Evolutionary conservation across 1,139 yeast genomes (phyloP).

Genomic region (Hansenula anomala): DNA sequence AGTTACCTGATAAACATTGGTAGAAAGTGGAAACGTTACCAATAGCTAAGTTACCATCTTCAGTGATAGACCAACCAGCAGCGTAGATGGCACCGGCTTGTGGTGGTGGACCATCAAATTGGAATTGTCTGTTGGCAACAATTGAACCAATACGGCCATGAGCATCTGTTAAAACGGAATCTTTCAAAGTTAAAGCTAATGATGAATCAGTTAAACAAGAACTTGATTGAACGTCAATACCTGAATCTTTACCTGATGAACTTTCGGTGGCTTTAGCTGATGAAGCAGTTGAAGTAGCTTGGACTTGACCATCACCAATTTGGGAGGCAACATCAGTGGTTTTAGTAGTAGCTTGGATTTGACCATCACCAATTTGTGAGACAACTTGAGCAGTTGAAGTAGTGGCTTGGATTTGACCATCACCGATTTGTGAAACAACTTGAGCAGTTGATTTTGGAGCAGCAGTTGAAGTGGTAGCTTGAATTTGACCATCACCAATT

Average conservation of each 20-base stretch:
- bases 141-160: constrained; percentile 74
- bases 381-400: constrained; percentile 23
- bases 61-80: constrained; percentile 73
- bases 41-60: constrained; percentile 64
- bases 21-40: constrained; percentile 63
- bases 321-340: constrained; percentile 12
- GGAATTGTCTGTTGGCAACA: constrained; percentile 85
- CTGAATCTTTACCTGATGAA: constrained; percentile 23
- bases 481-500: constrained; percentile 28
- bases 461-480: constrained; percentile 13
- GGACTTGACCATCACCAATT: constrained; percentile 16
- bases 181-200: constrained; percentile 50
- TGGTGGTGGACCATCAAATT: constrained; percentile 88
- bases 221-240: constrained; percentile 27
- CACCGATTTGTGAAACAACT: constrained; percentile 27
- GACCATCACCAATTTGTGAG: constrained; percentile 15
- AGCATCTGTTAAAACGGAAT: constrained; percentile 52
- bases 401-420: constrained; percentile 24
- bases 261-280: constrained; percentile 32
- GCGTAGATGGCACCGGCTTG: constrained; percentile 88
- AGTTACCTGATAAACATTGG: constrained; percentile 76
- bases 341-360: constrained; percentile 16
- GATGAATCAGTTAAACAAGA: constrained; percentile 51
- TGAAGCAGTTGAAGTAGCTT: constrained; percentile 25
- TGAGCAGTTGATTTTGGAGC: constrained; percentile 7